phyloP scores from a whole-genome alignment of 768 basidiomycete genomes.

The Termitomyces sp. region DNA sequence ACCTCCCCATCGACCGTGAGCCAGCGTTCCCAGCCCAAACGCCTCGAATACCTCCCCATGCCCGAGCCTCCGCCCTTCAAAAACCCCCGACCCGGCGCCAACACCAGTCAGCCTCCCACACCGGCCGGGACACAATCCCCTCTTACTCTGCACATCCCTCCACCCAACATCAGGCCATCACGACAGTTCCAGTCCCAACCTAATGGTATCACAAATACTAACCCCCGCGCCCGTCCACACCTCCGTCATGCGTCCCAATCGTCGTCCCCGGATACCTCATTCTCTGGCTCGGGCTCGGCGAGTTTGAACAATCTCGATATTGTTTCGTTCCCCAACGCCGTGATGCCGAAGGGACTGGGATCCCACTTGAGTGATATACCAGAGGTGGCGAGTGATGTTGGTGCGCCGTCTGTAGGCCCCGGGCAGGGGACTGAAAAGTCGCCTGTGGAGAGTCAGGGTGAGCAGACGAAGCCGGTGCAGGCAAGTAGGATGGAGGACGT shows the following conservation, averaged over 20 bases:
- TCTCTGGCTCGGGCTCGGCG: constrained; percentile 13
- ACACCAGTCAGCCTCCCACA: not conserved
- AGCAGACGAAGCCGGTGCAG: not conserved
- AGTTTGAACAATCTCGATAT: constrained; percentile 18
- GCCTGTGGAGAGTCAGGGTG: not conserved
- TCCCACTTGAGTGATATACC: constrained; percentile 20
- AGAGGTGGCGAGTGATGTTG: constrained; percentile 17
- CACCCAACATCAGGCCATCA: constrained; percentile 5
- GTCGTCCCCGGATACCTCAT: constrained; percentile 14
- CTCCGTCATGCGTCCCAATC: constrained; percentile 15
- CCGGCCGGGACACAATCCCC: constrained; percentile 3
- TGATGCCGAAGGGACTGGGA: not conserved
- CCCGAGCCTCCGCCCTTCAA: constrained; percentile 14
- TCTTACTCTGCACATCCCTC: constrained; percentile 9
- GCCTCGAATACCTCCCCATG: constrained; percentile 19
- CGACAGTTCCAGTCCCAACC: constrained; percentile 20
- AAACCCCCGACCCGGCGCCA: not conserved
- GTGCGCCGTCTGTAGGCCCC: constrained; percentile 11
- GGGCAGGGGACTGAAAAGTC: constrained; percentile 5
- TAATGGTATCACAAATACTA: not conserved
- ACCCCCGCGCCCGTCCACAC: not conserved
- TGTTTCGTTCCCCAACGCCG: constrained; percentile 13
- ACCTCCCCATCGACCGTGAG: constrained; percentile 8
- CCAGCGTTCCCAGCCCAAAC: constrained; percentile 11
- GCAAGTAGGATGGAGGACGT: constrained; percentile 5